Conservation (phyloP, 306 rosid genomes). For the Geum urbanum region DNA sequence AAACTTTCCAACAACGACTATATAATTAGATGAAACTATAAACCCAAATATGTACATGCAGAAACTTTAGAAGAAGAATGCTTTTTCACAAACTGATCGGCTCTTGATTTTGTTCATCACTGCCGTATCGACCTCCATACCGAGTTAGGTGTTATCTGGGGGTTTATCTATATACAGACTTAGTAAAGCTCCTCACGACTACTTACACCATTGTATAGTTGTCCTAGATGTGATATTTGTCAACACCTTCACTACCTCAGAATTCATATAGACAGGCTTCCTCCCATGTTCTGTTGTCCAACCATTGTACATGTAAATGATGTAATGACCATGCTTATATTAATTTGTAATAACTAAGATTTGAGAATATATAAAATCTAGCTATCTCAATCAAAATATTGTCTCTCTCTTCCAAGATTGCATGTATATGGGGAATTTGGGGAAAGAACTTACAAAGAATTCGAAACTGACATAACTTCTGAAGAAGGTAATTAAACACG, state of each 20-base stretch:
- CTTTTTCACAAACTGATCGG: neutral
- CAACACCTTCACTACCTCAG: neutral
- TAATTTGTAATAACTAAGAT: neutral
- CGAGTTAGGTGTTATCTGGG: neutral
- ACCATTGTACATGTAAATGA: neutral
- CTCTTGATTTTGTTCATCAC: neutral
- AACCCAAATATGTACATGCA: too few species aligned
- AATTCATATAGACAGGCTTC: neutral
- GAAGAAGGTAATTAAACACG: too few species aligned
- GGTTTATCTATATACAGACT: neutral
- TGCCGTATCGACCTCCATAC: neutral
- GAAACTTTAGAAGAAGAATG: too few species aligned
- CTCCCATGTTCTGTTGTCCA: slow-evolving; percentile 7
- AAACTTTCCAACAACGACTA: neutral
- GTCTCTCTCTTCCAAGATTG: neutral
- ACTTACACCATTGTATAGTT: slow-evolving; percentile 1
- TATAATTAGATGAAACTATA: too few species aligned
- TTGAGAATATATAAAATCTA: neutral
- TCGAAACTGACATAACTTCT: too few species aligned
- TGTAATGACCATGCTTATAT: neutral
- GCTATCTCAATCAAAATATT: neutral
- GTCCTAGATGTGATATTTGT: neutral
- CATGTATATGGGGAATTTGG: neutral
- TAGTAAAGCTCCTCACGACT: neutral
- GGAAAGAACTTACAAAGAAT: neutral